Evolutionary conservation across 495 filamentous ascomycete species (phyloP).

Genomic region (Penicillium crystallinum): DNA sequence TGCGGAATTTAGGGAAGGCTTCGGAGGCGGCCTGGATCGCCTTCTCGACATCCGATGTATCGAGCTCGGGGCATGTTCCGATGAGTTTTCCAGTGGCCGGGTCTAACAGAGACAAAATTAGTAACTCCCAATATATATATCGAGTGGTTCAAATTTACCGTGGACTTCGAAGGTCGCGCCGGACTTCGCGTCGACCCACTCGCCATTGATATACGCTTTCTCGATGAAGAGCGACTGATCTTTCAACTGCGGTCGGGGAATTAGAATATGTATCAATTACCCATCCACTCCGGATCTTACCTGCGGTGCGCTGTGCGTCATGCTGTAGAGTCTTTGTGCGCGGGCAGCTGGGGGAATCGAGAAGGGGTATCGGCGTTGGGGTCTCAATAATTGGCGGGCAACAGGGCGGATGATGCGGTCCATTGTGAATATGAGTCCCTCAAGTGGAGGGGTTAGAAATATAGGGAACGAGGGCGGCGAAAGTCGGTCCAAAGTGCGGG

Average conservation of each 20-base stretch:
- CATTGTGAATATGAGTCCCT: constrained; percentile 22
- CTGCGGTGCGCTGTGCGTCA: constrained; percentile 38
- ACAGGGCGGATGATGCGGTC: constrained; percentile 37
- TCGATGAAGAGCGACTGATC: constrained; percentile 77
- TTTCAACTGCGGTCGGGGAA: constrained; percentile 53
- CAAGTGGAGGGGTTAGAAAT: neutral
- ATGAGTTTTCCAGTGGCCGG: constrained; percentile 76
- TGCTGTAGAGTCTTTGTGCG: constrained; percentile 38
- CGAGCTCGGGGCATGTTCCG: constrained; percentile 79
- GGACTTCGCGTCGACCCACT: constrained; percentile 71
- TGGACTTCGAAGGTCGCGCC: constrained; percentile 77
- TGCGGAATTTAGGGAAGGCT: constrained; percentile 72
- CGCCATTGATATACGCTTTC: constrained; percentile 79
- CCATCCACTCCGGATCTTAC: constrained; percentile 18
- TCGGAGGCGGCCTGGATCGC: constrained; percentile 72
- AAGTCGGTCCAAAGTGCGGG: constrained; percentile 9
- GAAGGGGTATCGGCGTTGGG: constrained; percentile 37
- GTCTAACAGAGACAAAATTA: constrained; percentile 42
- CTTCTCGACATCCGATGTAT: constrained; percentile 63
- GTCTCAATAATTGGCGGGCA: constrained; percentile 34
- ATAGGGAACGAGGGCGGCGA: neutral
- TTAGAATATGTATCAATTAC: neutral
- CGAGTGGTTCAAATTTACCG: constrained; percentile 37
- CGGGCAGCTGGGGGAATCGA: constrained; percentile 30
- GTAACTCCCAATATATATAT: neutral